Evolutionary conservation across 1,139 yeast species (phyloP), one percentile per base, ranked within the genome.

Genomic region (Zygoascus hellenicus): DNA sequence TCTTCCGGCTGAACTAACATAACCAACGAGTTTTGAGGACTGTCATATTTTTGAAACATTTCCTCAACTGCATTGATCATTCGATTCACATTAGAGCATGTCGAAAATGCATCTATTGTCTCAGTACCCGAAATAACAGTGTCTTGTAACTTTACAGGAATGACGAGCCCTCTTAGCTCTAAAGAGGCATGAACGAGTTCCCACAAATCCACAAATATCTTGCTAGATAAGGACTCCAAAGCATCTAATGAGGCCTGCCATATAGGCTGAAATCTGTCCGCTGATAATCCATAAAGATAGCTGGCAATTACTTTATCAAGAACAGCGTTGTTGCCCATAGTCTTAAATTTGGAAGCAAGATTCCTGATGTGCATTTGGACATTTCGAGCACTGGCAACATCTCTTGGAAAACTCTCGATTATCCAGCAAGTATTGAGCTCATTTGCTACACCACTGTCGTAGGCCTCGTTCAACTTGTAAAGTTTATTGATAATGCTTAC

Each of bases 251-350:
- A 83, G 4, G 85, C 86, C 16, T 78, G 76, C 95, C 96, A 88
- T 28, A 83, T 74, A 1, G 98, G 98, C 51, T 88, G 85, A 58
- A 92, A 89, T 52, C 78, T 77, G 42, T 81, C 81, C 1, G 89
- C 74, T 43, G 90, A 67, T 52, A 85, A 71, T 26, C 97, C 97
- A 62, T 88, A 79, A 46, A 83, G 53, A 60, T 75, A 86, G 33
- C 76, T 72, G 14, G 81, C 70, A 26, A 83, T 71, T 5, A 77
- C 65, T 13, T 58, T 58, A 36, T 75, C 72, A 13, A 71, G 67
- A 4, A 69, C 51, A 0, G 62, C 54, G 9, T 75, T 68, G 0
- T 69, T 54, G 1, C 70, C 70, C 9, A 67, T 53, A n/a, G 69
- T 64, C 30, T 69, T 64, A 59, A 75, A 82, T 5, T 72, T 72